Evolutionary conservation across 208 protist species (phyloP).

Genomic region (Angomonas deanei): DNA sequence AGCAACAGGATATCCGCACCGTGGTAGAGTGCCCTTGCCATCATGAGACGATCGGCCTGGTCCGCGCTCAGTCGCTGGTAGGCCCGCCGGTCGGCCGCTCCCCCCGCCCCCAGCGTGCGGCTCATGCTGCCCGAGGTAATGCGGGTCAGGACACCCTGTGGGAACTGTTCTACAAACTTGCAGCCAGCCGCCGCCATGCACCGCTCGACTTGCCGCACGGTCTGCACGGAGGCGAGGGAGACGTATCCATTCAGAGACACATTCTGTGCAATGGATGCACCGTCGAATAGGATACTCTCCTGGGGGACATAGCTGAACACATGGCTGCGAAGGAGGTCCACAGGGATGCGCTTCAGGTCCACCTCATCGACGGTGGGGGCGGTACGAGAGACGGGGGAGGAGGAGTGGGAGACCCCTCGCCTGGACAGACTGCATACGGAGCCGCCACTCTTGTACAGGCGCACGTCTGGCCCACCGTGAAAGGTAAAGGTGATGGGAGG

Average conservation of each 20-base stretch:
- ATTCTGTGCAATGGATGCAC: slow-evolving; percentile 68
- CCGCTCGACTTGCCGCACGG: slow-evolving; percentile 28
- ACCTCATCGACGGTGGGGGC: not conserved
- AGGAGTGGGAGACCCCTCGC: not conserved
- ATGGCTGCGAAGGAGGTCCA: slow-evolving; percentile 34
- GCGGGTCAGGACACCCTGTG: slow-evolving; percentile 46
- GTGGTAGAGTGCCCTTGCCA: slow-evolving; percentile 63
- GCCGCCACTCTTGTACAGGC: no score
- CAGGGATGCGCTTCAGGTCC: slow-evolving; percentile 22
- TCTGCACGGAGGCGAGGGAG: slow-evolving; percentile 26
- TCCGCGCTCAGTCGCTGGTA: slow-evolving; percentile 40
- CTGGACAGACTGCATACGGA: not conserved
- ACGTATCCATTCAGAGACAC: slow-evolving; percentile 52
- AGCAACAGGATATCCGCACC: slow-evolving; percentile 51
- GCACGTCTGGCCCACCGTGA: no score
- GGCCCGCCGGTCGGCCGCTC: slow-evolving; percentile 15
- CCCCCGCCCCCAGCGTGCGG: slow-evolving; percentile 9
- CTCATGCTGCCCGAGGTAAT: slow-evolving; percentile 20
- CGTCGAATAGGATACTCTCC: slow-evolving; percentile 40
- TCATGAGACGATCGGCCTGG: slow-evolving; percentile 59
- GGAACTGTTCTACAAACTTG: slow-evolving; percentile 43
- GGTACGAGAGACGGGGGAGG: not conserved
- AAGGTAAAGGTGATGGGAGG: slow-evolving; percentile 1
- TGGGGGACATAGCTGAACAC: slow-evolving; percentile 77
- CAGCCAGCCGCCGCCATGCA: slow-evolving; percentile 40